Evolutionary conservation across 2,329 filamentous ascomycete genomes (phyloP).

Genomic region (Ophiostoma australiae): DNA sequence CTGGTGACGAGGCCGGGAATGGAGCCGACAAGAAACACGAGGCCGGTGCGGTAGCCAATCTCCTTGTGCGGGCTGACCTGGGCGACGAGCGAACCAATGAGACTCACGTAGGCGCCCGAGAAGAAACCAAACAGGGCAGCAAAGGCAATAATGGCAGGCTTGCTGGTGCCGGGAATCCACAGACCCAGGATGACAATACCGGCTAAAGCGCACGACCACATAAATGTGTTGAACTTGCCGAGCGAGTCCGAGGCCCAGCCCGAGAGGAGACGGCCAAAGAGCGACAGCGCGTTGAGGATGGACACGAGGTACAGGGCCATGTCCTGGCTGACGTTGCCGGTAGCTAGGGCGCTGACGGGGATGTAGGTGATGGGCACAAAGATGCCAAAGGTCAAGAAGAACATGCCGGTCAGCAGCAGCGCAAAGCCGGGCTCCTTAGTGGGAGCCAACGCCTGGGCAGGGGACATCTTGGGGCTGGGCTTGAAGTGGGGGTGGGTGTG

Average conservation of each 20-base stretch:
- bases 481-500: conserved; percentile 20
- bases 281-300: conserved; percentile 32
- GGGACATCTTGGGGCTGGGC: neutral
- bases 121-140: conserved; percentile 41
- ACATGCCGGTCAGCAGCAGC: conserved; percentile 27
- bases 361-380: conserved; percentile 32
- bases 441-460: conserved; percentile 25
- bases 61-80: conserved; percentile 53
- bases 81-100: conserved; percentile 38
- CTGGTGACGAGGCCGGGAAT: conserved; percentile 49
- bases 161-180: conserved; percentile 38
- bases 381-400: conserved; percentile 31
- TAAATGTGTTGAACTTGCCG: conserved; percentile 41
- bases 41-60: conserved; percentile 52
- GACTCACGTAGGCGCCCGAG: conserved; percentile 36
- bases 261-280: conserved; percentile 36
- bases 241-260: conserved; percentile 34
- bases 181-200: conserved; percentile 39
- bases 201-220: conserved; percentile 44
- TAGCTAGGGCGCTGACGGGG: conserved; percentile 28
- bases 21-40: conserved; percentile 47
- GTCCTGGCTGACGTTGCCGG: conserved; percentile 25
- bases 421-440: conserved; percentile 28
- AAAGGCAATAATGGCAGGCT: conserved; percentile 37
- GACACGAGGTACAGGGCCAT: conserved; percentile 30